Evolutionary conservation across 2,329 filamentous ascomycete genomes (phyloP).

Genomic region (Graphiopsis chlorocephala): DNA sequence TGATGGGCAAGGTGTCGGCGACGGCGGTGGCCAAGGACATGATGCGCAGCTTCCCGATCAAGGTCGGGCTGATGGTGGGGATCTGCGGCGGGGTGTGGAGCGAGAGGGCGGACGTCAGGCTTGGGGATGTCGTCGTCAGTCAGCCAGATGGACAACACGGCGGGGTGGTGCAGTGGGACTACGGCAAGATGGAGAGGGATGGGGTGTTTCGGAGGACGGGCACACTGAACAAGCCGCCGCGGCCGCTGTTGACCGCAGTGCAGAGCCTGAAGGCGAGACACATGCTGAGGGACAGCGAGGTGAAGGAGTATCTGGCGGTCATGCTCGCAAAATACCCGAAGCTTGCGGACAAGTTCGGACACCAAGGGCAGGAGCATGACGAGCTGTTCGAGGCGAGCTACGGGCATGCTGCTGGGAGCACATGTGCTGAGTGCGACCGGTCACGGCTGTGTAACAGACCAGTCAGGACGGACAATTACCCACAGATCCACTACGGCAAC

Average conservation of each 20-base stretch:
- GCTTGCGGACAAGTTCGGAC: neutral
- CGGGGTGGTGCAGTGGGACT: conserved; percentile 30
- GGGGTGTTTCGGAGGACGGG: conserved; percentile 1
- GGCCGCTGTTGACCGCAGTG: conserved; percentile 16
- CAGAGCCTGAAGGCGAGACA: conserved; percentile 15
- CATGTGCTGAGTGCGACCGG: neutral
- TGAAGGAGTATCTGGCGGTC: neutral
- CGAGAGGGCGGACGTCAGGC: conserved; percentile 24
- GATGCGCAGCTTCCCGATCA: conserved; percentile 21
- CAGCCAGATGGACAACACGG: conserved; percentile 21
- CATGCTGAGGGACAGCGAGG: neutral
- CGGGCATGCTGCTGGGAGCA: neutral
- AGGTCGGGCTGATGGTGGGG: conserved; percentile 22
- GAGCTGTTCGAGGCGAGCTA: neutral
- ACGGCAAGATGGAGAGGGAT: conserved; percentile 19
- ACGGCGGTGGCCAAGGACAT: conserved; percentile 22
- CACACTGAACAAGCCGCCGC: conserved; percentile 16
- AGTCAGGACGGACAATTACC: neutral
- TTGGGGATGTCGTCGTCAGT: conserved; percentile 31
- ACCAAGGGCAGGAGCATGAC: neutral
- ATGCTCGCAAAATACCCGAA: neutral
- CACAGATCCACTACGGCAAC: conserved; percentile 24
- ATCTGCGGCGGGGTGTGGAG: conserved; percentile 16
- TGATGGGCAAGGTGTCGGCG: conserved; percentile 22
- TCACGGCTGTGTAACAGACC: neutral